Evolutionary conservation across 805 yeast genomes (phyloP), one percentile per base, ranked within the genome.

Genomic region (Torulaspora franciscae): DNA sequence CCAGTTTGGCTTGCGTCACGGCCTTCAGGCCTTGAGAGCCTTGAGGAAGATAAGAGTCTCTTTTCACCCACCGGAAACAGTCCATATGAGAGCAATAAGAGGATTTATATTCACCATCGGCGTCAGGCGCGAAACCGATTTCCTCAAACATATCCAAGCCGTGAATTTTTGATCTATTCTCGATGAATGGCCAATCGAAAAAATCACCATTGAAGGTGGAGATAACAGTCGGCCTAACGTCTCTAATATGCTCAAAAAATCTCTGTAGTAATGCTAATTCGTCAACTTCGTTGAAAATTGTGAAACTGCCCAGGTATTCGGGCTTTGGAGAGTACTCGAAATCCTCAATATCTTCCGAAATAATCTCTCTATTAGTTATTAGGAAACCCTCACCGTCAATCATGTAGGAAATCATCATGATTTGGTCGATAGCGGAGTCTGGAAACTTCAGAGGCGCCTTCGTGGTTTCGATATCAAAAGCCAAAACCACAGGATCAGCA

Each of bases 381-480:
- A 93, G 70, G 61, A 71, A 93, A 30, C 99, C 99, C 56, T 87
- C 95, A 8, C 98, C 99, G 62, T 93, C 99, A 49, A 93, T 90
- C 99, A 95, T 95, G 63, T 93, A 93, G 2, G 99, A 95, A 40
- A 93, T 93, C 99, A 95, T 95, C 97, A 93, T 93, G 32, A 93
- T 77, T 65, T 87, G 95, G 67, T 93, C 99, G 5, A 85, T 74
- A 8, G 83, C 73, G 5, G 96, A 77, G 57, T 88, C 99, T 0
- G 99, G 99, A 55, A 93, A 93, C 62, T 93, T 95, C 48, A 93
- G 73, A 1, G 98, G 98, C 9, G 95, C 88, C 62, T 93, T 93
- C 10, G 97, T 88, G 1, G 99, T 93, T 71, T 93, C 99, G 44
- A 93, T 93, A 75, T 93, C 99, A 62, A 87, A 93, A 0, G 99